A percentile compares a stretch with the other conserved stretches of the same genome.
Evolutionary conservation across 331 rosid species (phyloP).

Genomic region (Telfairia occidentalis): DNA sequence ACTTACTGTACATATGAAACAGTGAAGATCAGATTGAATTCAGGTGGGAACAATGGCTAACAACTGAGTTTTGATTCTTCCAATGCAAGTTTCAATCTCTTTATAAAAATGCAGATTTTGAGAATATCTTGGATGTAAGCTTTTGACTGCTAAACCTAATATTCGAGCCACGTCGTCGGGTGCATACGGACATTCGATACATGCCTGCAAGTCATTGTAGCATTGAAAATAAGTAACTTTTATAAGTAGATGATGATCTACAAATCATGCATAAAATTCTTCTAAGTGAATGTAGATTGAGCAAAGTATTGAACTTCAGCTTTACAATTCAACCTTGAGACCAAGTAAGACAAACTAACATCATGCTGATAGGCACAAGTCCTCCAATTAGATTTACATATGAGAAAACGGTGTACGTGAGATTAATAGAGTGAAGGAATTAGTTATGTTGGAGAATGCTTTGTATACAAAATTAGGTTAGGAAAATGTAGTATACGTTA

Average conservation of each 20-base stretch:
- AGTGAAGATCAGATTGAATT: constrained; percentile 7
- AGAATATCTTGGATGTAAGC: constrained; percentile 48
- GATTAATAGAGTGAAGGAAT: not conserved
- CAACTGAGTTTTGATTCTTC: constrained; percentile 69
- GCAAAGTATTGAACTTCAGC: not conserved
- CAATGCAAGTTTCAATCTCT: constrained; percentile 71
- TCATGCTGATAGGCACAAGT: not conserved
- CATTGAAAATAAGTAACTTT: not conserved
- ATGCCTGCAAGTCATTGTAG: constrained; percentile 33
- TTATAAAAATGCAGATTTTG: constrained; percentile 57
- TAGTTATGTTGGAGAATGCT: no score
- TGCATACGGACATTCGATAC: constrained; percentile 61
- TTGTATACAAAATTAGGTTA: not conserved
- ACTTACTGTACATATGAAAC: constrained; percentile 2
- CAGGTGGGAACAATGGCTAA: constrained; percentile 59
- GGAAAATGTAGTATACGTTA: not conserved
- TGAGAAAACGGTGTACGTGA: not conserved
- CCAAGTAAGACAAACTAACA: not conserved
- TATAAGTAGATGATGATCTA: not conserved
- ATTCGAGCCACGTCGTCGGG: constrained; percentile 65
- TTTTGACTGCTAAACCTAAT: constrained; percentile 53
- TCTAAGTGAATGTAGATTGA: not conserved
- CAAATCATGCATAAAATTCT: not conserved
- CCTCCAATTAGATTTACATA: not conserved
- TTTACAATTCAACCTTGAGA: not conserved